These are phyloP conservation scores for Umbelopsis sp. DNA, from an alignment of 192 early-diverging fungal genomes.

Conservation along the genomic window DNA sequence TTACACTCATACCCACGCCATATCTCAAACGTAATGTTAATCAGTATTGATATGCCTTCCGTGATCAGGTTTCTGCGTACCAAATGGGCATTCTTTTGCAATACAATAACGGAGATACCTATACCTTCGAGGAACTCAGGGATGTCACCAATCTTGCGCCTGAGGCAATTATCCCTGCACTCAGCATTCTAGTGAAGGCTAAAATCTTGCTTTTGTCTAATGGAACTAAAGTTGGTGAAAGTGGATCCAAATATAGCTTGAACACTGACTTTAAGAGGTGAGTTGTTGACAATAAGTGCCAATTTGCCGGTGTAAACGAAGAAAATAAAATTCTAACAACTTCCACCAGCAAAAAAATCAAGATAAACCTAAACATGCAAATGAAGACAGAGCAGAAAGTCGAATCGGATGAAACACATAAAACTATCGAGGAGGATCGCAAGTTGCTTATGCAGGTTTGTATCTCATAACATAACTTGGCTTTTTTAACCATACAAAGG, in stretches of 20 bases:
- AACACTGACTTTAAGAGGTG: conserved; percentile 80
- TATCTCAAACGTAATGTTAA: not conserved
- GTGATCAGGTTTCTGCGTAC: conserved; percentile 69
- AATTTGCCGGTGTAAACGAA: not conserved
- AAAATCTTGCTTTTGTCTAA: conserved; percentile 67
- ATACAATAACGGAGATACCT: conserved; percentile 80
- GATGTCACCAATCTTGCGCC: conserved; percentile 70
- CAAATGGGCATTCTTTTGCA: conserved; percentile 94
- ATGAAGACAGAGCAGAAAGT: conserved; percentile 89
- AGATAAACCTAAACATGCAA: conserved; percentile 84
- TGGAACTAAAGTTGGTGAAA: conserved; percentile 57
- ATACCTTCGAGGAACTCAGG: conserved; percentile 78
- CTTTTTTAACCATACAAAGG: not conserved
- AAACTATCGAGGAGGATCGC: conserved; percentile 90
- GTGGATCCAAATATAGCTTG: conserved; percentile 64
- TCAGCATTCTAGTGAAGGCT: conserved; percentile 83
- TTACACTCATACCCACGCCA: conserved; percentile 16
- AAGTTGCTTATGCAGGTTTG: conserved; percentile 88
- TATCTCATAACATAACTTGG: not conserved
- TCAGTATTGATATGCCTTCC: not conserved
- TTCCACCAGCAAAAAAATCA: conserved; percentile 79
- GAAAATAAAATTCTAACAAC: not conserved
- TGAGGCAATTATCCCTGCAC: conserved; percentile 65
- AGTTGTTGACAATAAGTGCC: not conserved
- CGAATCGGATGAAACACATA: conserved; percentile 91